A percentile compares a stretch with the other conserved stretches of the same genome.
Conservation (phyloP, 2,329 filamentous ascomycete genomes). For the Annulohypoxylon truncatum region DNA sequence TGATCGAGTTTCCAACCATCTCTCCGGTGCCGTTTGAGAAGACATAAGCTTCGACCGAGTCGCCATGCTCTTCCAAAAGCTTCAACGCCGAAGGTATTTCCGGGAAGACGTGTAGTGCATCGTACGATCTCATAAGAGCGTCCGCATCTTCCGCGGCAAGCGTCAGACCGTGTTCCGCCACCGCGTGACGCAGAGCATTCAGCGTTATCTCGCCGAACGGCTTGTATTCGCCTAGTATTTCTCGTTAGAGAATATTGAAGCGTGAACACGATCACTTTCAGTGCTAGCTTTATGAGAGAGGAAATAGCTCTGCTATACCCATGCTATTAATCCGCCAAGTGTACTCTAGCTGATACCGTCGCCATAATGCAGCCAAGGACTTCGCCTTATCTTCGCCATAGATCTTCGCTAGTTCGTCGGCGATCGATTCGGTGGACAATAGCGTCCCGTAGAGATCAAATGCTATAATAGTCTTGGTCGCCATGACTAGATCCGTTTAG, state of each 20-base stretch:
- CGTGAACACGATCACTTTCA: too few species aligned
- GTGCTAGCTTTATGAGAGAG: too few species aligned
- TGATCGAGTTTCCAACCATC: constrained; percentile 72
- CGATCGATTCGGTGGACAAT: constrained; percentile 77
- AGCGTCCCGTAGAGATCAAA: constrained; percentile 83
- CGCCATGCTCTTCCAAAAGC: constrained; percentile 54
- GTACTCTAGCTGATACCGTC: constrained; percentile 79
- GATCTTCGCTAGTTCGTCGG: constrained; percentile 65
- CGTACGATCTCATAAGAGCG: constrained; percentile 71
- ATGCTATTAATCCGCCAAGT: constrained; percentile 82
- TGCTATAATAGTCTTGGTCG: constrained; percentile 63
- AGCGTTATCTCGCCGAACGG: constrained; percentile 72
- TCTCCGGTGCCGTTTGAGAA: constrained; percentile 76
- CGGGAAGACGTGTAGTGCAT: constrained; percentile 71
- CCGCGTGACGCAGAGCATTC: constrained; percentile 71
- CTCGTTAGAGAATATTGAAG: constrained; percentile 15
- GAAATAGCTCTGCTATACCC: constrained; percentile 60
- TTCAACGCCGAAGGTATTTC: constrained; percentile 69
- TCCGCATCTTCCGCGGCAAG: constrained; percentile 59
- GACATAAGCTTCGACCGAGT: constrained; percentile 64
- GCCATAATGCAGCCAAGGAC: constrained; percentile 70
- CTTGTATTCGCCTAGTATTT: constrained; percentile 65
- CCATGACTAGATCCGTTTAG: constrained; percentile 10
- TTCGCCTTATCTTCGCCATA: constrained; percentile 69
- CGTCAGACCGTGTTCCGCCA: constrained; percentile 65